phyloP scores from a whole-genome alignment of 1,284 basidiomycete species.

The Phylloporus sp. region DNA sequence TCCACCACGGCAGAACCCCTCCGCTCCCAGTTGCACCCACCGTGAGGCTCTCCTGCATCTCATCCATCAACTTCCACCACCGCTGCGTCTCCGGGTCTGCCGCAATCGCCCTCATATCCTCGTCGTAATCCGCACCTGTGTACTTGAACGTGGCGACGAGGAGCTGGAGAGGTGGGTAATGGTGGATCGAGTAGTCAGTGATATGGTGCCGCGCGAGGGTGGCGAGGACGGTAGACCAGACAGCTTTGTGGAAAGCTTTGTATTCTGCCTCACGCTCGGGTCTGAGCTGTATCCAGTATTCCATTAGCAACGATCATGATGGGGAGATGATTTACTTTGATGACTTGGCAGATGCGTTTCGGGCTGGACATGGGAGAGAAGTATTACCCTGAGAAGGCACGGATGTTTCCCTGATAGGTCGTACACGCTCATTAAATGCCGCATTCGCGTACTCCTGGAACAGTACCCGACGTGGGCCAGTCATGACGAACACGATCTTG shows the following conservation, averaged over 20 bases:
- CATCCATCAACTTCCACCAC: conserved; percentile 82
- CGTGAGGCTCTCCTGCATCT: conserved; percentile 78
- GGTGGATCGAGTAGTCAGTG: conserved; percentile 77
- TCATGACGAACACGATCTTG: no score
- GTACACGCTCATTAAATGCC: no score
- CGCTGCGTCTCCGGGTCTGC: conserved; percentile 68
- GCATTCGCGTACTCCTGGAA: no score
- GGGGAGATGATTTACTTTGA: conserved; percentile 49
- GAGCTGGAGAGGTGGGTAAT: conserved; percentile 63
- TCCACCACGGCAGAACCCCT: conserved; percentile 73
- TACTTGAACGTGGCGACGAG: conserved; percentile 77
- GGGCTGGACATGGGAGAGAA: conserved; percentile 40
- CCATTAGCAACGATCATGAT: no score
- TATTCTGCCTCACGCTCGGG: conserved; percentile 69
- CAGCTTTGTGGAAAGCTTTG: conserved; percentile 64
- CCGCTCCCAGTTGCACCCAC: conserved; percentile 72
- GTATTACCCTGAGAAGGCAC: neutral
- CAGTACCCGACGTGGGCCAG: no score
- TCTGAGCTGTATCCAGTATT: conserved; percentile 57
- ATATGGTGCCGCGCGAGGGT: conserved; percentile 71
- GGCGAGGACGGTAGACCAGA: conserved; percentile 75
- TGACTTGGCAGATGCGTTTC: conserved; percentile 75
- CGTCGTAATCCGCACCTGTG: conserved; percentile 60
- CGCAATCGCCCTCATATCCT: conserved; percentile 68
- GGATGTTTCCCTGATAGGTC: no score